phyloP scores from a whole-genome alignment of 139 green algal genomes.

The Coelastrella sp. region DNA sequence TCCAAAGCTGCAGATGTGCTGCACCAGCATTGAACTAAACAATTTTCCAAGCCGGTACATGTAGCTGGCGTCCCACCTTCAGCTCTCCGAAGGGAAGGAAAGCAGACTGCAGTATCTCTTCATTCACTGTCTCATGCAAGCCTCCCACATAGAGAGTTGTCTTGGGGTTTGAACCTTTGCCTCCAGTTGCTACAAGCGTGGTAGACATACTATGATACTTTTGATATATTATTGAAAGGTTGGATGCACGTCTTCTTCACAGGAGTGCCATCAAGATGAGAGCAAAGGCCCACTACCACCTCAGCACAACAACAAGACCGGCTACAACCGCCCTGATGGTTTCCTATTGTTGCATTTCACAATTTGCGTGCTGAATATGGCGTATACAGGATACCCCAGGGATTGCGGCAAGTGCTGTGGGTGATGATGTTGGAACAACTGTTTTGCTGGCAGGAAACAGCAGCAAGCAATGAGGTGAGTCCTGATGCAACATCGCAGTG shows the following conservation, averaged over 20 bases:
- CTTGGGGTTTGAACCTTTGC: conserved; percentile 87
- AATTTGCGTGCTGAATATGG: too few relatives aligned
- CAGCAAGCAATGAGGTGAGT: too few relatives aligned
- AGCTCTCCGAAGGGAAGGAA: conserved; percentile 99
- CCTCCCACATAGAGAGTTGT: conserved; percentile 94
- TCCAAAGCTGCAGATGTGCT: not conserved
- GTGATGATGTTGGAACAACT: not conserved
- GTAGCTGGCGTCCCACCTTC: conserved; percentile 57
- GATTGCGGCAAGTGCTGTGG: too few relatives aligned
- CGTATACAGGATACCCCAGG: too few relatives aligned
- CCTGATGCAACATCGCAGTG: not conserved
- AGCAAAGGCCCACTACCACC: too few relatives aligned
- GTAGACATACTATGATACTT: too few relatives aligned
- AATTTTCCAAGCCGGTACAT: not conserved
- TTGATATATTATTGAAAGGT: too few relatives aligned
- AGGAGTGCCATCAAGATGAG: too few relatives aligned
- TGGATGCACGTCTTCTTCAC: too few relatives aligned
- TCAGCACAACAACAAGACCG: not conserved
- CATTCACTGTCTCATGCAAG: conserved; percentile 92
- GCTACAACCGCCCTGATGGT: not conserved
- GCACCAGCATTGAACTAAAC: not conserved
- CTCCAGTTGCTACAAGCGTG: conserved; percentile 71
- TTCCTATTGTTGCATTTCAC: not conserved
- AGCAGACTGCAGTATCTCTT: conserved; percentile 88
- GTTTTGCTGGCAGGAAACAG: not conserved